Evolutionary conservation across 2,329 filamentous ascomycete genomes (phyloP).

Genomic region (Aspergillaceae sp.): DNA sequence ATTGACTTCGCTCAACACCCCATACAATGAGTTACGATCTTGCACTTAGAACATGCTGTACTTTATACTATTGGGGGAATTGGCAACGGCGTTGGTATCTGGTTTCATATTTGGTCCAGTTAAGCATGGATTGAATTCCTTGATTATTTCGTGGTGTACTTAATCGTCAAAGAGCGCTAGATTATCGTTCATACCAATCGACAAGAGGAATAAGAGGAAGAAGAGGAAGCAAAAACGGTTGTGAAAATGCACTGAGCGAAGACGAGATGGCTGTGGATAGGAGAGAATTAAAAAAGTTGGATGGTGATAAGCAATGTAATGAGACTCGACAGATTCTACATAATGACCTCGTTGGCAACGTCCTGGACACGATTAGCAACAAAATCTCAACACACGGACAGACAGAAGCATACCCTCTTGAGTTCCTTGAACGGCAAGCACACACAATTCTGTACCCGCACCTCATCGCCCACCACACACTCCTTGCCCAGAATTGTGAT

Average conservation of each 20-base stretch:
- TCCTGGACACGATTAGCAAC: slow-evolving; percentile 17
- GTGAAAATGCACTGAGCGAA: not conserved
- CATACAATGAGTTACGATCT: slow-evolving; percentile 7
- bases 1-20: no score
- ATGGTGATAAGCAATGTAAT: not conserved
- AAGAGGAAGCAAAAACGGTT: no score
- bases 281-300: not conserved
- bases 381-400: not conserved
- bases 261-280: not conserved
- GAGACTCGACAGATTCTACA: slow-evolving; percentile 49
- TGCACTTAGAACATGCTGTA: not conserved
- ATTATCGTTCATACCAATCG: not conserved
- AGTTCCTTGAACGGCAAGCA: slow-evolving; percentile 97
- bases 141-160: no score
- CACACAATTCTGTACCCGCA: slow-evolving; percentile 94
- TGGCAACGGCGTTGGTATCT: not conserved
- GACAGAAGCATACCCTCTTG: slow-evolving; percentile 63
- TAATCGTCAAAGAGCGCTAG: not conserved
- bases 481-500: slow-evolving; percentile 97
- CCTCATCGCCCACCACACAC: slow-evolving; percentile 85
- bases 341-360: slow-evolving; percentile 62
- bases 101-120: not conserved
- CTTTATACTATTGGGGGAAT: not conserved
- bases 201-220: no score
- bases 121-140: no score